Evolutionary conservation across 768 basidiomycete genomes (phyloP).

Genomic region (Cystofilobasidium capitatum): DNA sequence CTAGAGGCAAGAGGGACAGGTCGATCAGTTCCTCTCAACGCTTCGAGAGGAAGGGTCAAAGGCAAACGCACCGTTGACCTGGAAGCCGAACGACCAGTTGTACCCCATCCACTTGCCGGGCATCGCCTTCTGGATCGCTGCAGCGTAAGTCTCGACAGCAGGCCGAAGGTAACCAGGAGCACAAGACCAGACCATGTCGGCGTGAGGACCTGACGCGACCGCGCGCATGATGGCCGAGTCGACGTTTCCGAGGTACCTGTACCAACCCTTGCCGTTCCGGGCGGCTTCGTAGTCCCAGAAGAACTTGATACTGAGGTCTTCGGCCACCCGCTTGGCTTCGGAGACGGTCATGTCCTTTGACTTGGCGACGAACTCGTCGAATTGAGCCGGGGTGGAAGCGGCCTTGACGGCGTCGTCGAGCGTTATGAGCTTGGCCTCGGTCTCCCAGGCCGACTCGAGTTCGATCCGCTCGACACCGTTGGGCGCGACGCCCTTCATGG

Average conservation of each 20-base stretch:
- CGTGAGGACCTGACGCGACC: neutral
- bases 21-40: neutral
- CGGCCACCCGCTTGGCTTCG: neutral
- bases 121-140: neutral
- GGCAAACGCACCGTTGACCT: neutral
- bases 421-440: neutral
- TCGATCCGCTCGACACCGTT: neutral
- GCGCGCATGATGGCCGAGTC: neutral
- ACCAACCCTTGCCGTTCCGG: neutral
- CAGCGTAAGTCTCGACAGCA: neutral
- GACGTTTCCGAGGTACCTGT: neutral
- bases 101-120: neutral
- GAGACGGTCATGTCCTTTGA: neutral
- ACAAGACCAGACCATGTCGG: neutral
- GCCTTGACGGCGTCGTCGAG: neutral
- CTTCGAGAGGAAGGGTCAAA: neutral
- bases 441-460: neutral
- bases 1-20: neutral
- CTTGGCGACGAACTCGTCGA: neutral
- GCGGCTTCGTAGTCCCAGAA: slow-evolving; percentile 1
- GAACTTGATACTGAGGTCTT: neutral
- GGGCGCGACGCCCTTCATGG: neutral
- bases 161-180: neutral
- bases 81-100: neutral
- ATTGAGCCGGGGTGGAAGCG: neutral